Base-by-base conservation (phyloP, 2,329 filamentous ascomycete species). In the Colletotrichum sublineola region DNA sequence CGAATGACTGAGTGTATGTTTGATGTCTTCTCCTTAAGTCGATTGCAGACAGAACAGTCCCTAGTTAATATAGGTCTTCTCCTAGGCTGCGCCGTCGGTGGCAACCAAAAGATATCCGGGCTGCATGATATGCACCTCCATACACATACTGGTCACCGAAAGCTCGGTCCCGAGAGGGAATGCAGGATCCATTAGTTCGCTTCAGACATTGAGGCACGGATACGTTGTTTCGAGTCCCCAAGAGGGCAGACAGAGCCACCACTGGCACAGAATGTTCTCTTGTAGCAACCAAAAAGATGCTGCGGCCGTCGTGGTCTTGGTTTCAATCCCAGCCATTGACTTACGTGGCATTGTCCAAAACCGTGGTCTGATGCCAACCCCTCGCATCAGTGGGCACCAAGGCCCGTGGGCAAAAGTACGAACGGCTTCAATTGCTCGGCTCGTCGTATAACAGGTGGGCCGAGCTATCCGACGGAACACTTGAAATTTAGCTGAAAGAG, bases 191-290 rank as follows among this genome's bases (percentile, higher is more conserved):
- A 33, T 29, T 65, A 56, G 66, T 52, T 48, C 52, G 70, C 62
- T 64, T 65, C 56, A 70, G 66, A 70, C 61, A 65, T 11, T 12
- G 46, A 29, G 68, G 67, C 70, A 70, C 70, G 61, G 70, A 40
- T 67, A 4, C 46, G 53, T 24, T 56, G 42, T 60, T 42, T 58
- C 53, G 44, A 46, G 31, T 42, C 24, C n/a, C 24, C 31, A 29
- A 53, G 50, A 29, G 12, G 44, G 24, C 36, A 46, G 36, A 12
- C 52, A 24, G 14, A 58, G n/a, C 20, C 52, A 31, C 44, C 15
- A 63, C 29, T 38, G 5, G 36, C 46, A 50, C 7, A 7, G 14
- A 1, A 38, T 8, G 29, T 15, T 18, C 18, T 6, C 33, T 1
- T 18, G 14, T 3, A 40, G 14, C 9, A 50, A 31, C 44, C 31